Percentiles rank a stretch among this genome's conserved stretches.
phyloP scores from a whole-genome alignment of 306 rosid genomes.

The Lablab purpureus region DNA sequence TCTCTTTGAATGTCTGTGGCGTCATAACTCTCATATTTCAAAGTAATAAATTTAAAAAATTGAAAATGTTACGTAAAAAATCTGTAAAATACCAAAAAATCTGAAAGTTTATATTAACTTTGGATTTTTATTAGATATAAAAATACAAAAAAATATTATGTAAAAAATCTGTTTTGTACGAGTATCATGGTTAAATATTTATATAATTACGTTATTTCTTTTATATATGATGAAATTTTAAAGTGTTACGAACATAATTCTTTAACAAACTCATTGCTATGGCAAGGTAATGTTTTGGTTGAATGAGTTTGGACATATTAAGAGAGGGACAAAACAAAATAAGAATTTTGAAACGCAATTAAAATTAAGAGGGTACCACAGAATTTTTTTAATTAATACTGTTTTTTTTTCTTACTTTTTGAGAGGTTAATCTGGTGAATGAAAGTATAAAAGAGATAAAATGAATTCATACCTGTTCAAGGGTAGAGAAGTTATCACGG shows the following conservation, averaged over 20 bases:
- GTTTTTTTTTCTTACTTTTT: background rate
- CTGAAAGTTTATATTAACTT: no score
- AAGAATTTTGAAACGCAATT: background rate
- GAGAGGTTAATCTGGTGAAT: background rate
- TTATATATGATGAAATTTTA: background rate
- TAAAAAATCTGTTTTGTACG: no score
- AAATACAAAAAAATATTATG: no score
- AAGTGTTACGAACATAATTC: background rate
- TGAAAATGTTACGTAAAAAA: no score
- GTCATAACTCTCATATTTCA: background rate
- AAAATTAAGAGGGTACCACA: background rate
- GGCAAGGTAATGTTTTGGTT: background rate
- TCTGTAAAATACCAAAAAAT: no score
- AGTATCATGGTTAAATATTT: no score
- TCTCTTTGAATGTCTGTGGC: background rate
- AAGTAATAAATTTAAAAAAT: no score
- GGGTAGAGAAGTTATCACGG: constrained; percentile 64
- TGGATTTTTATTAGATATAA: no score
- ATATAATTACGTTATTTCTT: background rate
- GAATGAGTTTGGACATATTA: background rate
- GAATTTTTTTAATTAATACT: background rate
- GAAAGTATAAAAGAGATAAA: background rate
- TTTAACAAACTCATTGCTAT: background rate
- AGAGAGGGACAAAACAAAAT: background rate
- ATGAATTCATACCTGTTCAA: constrained; percentile 59